A percentile compares a stretch with the other conserved stretches of the same genome.
Evolutionary conservation across 306 rosid species (phyloP).

Genomic region (Acacia confusa): DNA sequence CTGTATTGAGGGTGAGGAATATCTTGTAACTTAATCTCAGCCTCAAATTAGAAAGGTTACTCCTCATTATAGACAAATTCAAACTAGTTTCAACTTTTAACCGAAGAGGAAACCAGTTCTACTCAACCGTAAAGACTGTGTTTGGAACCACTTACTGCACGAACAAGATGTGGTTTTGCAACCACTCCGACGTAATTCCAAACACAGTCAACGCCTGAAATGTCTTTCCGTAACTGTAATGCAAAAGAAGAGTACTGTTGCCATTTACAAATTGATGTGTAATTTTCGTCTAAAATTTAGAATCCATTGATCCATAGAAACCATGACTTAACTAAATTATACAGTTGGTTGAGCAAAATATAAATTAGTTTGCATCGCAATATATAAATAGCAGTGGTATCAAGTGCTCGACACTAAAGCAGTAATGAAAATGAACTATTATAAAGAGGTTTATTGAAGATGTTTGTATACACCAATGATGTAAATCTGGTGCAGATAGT

Average conservation of each 20-base stretch:
- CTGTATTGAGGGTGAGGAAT: slow-evolving; percentile 11
- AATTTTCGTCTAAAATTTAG: not conserved
- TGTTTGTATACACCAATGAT: not conserved
- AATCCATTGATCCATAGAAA: not conserved
- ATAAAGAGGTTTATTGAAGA: not conserved
- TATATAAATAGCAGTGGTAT: not conserved
- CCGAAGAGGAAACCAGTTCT: not conserved
- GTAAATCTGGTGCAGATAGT: not conserved
- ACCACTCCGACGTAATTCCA: not conserved
- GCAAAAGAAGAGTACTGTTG: not conserved
- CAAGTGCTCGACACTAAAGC: not conserved
- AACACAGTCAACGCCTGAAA: not conserved
- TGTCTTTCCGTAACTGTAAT: not conserved
- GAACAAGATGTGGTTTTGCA: not conserved
- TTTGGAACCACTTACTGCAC: not conserved
- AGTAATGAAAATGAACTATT: not conserved
- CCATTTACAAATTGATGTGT: not conserved
- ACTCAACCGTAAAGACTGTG: not conserved
- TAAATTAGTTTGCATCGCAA: not conserved
- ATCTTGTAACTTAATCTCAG: not conserved
- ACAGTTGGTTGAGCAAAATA: not conserved
- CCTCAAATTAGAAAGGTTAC: not conserved
- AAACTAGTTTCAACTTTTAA: not conserved
- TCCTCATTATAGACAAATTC: not conserved
- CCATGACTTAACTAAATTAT: not conserved